These are phyloP conservation scores for Chaetomium sp. DNA, from an alignment of 2,329 filamentous ascomycete species.

Conservation along the genomic window DNA sequence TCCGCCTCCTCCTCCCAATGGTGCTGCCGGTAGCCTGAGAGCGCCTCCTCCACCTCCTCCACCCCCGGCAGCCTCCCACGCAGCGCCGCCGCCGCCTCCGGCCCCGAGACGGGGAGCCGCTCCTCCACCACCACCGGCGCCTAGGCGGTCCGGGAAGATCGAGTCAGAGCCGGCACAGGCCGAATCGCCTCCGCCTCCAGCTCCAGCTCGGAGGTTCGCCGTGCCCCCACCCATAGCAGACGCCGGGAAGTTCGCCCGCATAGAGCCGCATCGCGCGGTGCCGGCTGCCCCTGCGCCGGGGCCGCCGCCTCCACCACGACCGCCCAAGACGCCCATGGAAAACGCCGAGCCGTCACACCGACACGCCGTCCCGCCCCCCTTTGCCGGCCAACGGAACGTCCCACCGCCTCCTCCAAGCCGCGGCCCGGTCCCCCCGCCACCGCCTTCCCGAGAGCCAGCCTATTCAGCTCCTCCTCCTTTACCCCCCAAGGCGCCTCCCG, in stretches of 20 bases:
- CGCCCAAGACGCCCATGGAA: constrained; percentile 64
- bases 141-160: constrained; percentile 51
- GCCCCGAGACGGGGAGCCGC: constrained; percentile 36
- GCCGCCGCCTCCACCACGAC: constrained; percentile 61
- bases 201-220: constrained; percentile 60
- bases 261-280: constrained; percentile 38
- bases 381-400: constrained; percentile 59
- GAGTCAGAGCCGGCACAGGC: constrained; percentile 54
- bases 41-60: constrained; percentile 38
- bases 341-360: constrained; percentile 55
- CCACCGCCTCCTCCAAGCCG: constrained; percentile 72
- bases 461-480: constrained; percentile 34
- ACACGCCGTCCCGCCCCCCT: constrained; percentile 76
- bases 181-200: constrained; percentile 62
- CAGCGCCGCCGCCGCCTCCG: constrained; percentile 25
- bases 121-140: constrained; percentile 51
- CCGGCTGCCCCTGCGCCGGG: constrained; percentile 43
- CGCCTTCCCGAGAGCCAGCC: constrained; percentile 41
- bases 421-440: constrained; percentile 65
- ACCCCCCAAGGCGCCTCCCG: constrained; percentile 41
- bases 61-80: constrained; percentile 21
- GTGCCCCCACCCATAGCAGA: constrained; percentile 85
- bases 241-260: constrained; percentile 76
- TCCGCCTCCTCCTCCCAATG: constrained; percentile 29
- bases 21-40: constrained; percentile 30